Conservation (phyloP, 228 moss, liverwort and hornwort species). For the Sphagnum magellanicum region DNA sequence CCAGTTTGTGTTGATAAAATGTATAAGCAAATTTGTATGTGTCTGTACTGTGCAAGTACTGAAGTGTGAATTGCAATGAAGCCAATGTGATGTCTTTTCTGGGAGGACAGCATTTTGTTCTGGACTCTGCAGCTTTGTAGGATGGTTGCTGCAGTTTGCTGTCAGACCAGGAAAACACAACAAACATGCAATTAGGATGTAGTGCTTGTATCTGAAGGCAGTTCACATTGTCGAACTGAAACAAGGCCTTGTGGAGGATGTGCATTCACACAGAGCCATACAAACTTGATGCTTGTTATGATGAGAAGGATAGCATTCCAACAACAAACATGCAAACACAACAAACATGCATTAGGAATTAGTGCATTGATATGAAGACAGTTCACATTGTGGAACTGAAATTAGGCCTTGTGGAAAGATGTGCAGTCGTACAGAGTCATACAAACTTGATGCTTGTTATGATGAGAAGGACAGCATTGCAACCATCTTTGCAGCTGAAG, state of each 20-base stretch:
- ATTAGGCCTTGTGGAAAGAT: not conserved
- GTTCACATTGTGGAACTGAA: not conserved
- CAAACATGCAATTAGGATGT: not conserved
- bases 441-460: conserved; percentile 30
- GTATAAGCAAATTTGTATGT: not conserved
- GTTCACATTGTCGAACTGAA: not conserved
- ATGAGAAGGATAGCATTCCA: conserved; percentile 3
- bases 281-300: conserved; percentile 28
- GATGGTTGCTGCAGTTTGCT: no score
- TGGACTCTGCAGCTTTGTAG: no score
- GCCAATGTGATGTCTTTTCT: not conserved
- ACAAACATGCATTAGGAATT: not conserved
- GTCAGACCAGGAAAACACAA: not conserved
- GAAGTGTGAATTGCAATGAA: not conserved
- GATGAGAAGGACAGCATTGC: conserved; percentile 5
- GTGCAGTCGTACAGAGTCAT: conserved; percentile 32
- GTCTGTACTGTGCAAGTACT: not conserved
- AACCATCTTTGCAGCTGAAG: conserved; percentile 20
- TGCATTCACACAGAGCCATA: conserved; percentile 33
- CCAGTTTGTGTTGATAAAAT: not conserved
- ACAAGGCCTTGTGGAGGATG: not conserved
- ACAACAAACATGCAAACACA: not conserved
- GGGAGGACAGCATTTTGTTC: not conserved
- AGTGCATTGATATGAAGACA: not conserved
- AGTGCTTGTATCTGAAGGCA: not conserved